Evolutionary conservation across 148 eudicot genomes (phyloP).

Genomic region (Vaccinium macrocarpon): DNA sequence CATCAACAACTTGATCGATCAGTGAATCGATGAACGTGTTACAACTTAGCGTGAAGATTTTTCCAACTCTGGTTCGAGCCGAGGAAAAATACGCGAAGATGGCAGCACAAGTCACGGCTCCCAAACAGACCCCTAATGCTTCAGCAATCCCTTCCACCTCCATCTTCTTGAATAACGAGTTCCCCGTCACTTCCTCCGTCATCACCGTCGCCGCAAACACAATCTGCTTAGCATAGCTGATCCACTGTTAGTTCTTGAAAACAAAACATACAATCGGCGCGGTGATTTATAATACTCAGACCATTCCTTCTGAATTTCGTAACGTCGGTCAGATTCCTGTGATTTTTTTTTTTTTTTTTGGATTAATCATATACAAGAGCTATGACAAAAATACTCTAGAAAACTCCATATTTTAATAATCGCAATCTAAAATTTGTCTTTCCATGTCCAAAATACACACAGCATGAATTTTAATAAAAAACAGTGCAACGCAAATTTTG

Average conservation of each 20-base stretch:
- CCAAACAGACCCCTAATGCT: slow-evolving; percentile 53
- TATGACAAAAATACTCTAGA: no score
- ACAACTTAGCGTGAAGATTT: slow-evolving; percentile 58
- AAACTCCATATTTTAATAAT: no score
- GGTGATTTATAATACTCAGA: no score
- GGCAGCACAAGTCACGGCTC: slow-evolving; percentile 57
- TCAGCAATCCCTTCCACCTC: slow-evolving; percentile 67
- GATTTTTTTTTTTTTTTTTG: no score
- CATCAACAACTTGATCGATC: slow-evolving; percentile 74
- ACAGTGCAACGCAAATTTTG: no score
- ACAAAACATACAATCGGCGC: no score
- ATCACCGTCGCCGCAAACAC: slow-evolving; percentile 71
- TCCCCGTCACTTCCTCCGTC: slow-evolving; percentile 64
- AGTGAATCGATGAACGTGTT: slow-evolving; percentile 71
- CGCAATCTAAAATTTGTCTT: no score
- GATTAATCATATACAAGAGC: no score
- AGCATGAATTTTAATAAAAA: no score
- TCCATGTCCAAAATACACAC: no score
- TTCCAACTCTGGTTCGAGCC: slow-evolving; percentile 52
- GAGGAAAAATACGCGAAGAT: slow-evolving; percentile 68
- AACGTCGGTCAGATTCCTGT: no score
- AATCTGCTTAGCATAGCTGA: slow-evolving; percentile 33
- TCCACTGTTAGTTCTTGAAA: background rate
- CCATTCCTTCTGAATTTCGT: no score
- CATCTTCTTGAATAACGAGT: slow-evolving; percentile 69